Percentiles rank a stretch among this genome's conserved stretches.
phyloP scores from a whole-genome alignment of 169 alveolate genomes.

The Eimeria maxima region DNA sequence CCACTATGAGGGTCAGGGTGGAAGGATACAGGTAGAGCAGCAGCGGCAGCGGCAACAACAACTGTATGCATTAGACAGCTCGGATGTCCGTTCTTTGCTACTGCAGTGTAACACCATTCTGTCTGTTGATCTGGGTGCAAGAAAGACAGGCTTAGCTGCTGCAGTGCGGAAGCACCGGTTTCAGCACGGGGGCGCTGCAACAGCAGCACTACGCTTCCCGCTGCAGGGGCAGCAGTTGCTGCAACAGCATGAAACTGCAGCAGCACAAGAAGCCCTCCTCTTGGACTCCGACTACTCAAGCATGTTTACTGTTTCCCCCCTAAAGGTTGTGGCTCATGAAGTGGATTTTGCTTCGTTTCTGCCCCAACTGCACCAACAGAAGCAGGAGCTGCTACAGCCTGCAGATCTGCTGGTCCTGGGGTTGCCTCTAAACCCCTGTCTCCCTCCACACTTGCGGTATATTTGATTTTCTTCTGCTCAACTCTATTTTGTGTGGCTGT shows the following conservation, averaged over 20 bases:
- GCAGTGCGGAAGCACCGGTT: background rate
- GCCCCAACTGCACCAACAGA: constrained; percentile 17
- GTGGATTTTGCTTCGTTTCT: background rate
- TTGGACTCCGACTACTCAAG: background rate
- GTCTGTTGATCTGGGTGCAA: constrained; percentile 5
- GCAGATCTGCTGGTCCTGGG: constrained; percentile 25
- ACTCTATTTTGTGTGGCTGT: background rate
- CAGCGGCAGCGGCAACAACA: constrained; percentile 17
- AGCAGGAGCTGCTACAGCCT: constrained; percentile 1
- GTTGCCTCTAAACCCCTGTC: constrained; percentile 17
- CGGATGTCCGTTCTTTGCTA: constrained; percentile 5
- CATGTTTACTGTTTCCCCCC: background rate
- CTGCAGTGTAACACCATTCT: background rate
- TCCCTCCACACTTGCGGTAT: constrained; percentile 19
- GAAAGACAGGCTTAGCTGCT: constrained; percentile 24
- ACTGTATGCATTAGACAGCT: background rate
- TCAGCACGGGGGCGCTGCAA: background rate
- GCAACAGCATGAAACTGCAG: constrained; percentile 23
- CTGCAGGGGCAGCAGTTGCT: background rate
- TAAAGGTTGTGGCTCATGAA: background rate
- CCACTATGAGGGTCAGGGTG: background rate
- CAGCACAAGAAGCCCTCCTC: background rate
- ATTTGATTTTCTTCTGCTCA: background rate
- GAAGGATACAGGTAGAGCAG: background rate
- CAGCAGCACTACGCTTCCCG: background rate